Percentiles rank a stretch among this genome's conserved stretches.
These are phyloP conservation scores for Podaxis mareebaensis DNA, from an alignment of 768 basidiomycete species.

Conservation along the genomic window DNA sequence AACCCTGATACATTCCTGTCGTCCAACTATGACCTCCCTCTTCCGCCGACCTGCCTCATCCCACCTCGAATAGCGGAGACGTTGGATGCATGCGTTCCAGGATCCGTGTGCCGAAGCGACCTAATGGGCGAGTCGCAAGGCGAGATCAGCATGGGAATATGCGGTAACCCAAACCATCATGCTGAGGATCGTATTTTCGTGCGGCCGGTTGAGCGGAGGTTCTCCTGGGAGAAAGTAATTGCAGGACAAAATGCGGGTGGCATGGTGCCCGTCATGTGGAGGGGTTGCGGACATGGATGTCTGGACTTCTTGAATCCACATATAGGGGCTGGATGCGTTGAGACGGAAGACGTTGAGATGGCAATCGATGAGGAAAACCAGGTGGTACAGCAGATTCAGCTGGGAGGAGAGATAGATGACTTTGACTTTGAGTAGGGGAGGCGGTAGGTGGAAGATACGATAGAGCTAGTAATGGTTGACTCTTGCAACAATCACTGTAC, in stretches of 20 bases:
- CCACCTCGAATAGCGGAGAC: constrained; percentile 31
- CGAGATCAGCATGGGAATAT: constrained; percentile 42
- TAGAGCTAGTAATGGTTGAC: not conserved
- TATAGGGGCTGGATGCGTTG: not conserved
- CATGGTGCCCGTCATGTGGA: constrained; percentile 62
- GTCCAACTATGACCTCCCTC: constrained; percentile 35
- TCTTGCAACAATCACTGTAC: not conserved
- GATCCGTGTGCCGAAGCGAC: constrained; percentile 30
- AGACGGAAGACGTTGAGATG: constrained; percentile 20
- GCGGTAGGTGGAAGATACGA: not conserved
- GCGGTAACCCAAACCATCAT: constrained; percentile 48
- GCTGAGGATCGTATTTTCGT: constrained; percentile 45
- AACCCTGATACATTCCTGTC: constrained; percentile 15
- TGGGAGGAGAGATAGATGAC: constrained; percentile 17
- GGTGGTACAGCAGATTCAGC: constrained; percentile 24
- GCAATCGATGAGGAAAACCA: constrained; percentile 16
- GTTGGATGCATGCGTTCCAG: constrained; percentile 39
- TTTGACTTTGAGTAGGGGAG: constrained; percentile 10
- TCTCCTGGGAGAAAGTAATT: constrained; percentile 61
- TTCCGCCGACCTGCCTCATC: constrained; percentile 27
- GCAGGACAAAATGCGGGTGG: constrained; percentile 55
- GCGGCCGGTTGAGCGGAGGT: constrained; percentile 58
- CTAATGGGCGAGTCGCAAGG: constrained; percentile 22
- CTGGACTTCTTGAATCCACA: constrained; percentile 52
- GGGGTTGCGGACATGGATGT: constrained; percentile 67